Conservation (phyloP, 2,329 filamentous ascomycete species). For the Pseudophaeomoniella oleicola region DNA sequence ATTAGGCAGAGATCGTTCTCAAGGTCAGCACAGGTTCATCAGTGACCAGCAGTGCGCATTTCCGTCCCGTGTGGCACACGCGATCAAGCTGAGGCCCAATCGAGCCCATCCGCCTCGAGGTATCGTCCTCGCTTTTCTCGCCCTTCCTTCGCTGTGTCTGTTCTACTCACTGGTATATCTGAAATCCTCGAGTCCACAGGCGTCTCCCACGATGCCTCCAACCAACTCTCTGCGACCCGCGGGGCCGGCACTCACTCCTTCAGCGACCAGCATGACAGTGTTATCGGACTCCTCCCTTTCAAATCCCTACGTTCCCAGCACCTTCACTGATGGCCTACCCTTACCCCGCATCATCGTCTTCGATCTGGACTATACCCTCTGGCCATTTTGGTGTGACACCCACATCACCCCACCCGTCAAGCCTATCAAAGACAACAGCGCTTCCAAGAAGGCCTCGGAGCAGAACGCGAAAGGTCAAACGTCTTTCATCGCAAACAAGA, state of each 20-base stretch:
- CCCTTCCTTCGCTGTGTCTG: too few relatives aligned
- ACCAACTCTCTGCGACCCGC: background rate
- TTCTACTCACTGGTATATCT: too few relatives aligned
- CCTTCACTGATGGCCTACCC: slow-evolving; percentile 52
- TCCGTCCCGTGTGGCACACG: too few relatives aligned
- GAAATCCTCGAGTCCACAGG: too few relatives aligned
- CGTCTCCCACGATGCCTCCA: background rate
- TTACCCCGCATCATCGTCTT: slow-evolving; percentile 78
- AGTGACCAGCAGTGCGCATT: too few relatives aligned
- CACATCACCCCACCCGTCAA: slow-evolving; percentile 67
- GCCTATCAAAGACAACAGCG: slow-evolving; percentile 30
- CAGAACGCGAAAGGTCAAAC: slow-evolving; percentile 2
- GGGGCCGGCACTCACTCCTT: background rate
- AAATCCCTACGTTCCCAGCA: slow-evolving; percentile 30
- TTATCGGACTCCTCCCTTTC: slow-evolving; percentile 13
- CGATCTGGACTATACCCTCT: slow-evolving; percentile 96
- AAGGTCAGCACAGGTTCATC: too few relatives aligned
- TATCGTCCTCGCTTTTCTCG: too few relatives aligned
- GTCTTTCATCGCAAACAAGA: slow-evolving; percentile 3
- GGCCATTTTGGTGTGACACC: slow-evolving; percentile 97
- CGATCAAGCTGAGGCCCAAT: too few relatives aligned
- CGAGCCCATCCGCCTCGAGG: too few relatives aligned
- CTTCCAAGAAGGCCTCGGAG: background rate
- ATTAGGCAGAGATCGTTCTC: too few relatives aligned
- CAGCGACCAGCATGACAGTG: background rate